Conservation (phyloP, 352 stramenopile genomes). For the Globisporangium emineosum region DNA sequence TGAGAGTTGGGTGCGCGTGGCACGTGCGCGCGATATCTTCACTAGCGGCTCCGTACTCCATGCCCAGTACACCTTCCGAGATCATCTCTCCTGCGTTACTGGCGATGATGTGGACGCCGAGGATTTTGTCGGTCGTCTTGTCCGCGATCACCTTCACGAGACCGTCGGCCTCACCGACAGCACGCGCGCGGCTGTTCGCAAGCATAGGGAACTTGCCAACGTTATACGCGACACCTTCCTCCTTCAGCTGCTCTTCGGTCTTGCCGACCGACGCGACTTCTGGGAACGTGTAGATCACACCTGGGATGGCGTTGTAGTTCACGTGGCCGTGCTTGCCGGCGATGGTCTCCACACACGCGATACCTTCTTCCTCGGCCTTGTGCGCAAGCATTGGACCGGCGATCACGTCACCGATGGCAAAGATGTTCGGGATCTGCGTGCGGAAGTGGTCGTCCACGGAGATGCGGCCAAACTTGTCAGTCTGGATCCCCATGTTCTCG, state of each 20-base stretch:
- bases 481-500: constrained; percentile 97
- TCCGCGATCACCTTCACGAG: constrained; percentile 98
- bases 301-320: constrained; percentile 99
- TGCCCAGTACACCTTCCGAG: constrained; percentile 96
- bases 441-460: constrained; percentile 97
- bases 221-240: constrained; percentile 93
- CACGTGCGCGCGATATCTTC: constrained; percentile 99
- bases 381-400: constrained; percentile 98
- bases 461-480: constrained; percentile 95
- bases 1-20: constrained; percentile 97
- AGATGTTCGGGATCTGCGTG: constrained; percentile 93
- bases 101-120: constrained; percentile 99
- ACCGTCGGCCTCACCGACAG: constrained; percentile 92
- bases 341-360: constrained; percentile 97
- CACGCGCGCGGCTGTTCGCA: constrained; percentile 95
- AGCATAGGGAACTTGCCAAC: constrained; percentile 98
- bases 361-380: constrained; percentile 99
- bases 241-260: constrained; percentile 98
- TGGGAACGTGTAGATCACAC: constrained; percentile 98
- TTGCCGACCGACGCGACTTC: constrained; percentile 96
- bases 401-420: constrained; percentile 97
- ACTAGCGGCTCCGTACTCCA: constrained; percentile 98
- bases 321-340: constrained; percentile 97
- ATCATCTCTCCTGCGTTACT: constrained; percentile 99
- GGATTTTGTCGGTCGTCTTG: constrained; percentile 97